Evolutionary conservation across 257 asterid genomes (phyloP).

Genomic region (Solanum peruvianum): DNA sequence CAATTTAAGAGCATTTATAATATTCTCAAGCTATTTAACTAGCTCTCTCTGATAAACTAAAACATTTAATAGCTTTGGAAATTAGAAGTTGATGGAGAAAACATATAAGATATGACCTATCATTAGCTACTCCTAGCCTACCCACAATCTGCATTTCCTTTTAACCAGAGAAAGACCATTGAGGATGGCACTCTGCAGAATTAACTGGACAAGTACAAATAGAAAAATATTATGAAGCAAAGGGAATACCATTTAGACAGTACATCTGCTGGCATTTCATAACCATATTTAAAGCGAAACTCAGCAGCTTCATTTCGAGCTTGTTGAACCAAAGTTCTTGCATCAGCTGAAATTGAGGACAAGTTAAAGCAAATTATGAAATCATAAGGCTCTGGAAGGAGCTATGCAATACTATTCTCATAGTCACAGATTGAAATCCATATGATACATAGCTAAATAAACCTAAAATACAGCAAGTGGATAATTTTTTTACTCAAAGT

Average conservation of each 20-base stretch:
- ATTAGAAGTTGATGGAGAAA: neutral
- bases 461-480: neutral
- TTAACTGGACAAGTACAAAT: neutral
- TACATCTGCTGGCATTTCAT: conserved; percentile 90
- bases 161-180: neutral
- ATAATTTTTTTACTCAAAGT: neutral
- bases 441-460: neutral
- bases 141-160: neutral
- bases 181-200: neutral
- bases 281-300: conserved; percentile 79
- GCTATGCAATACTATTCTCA: neutral
- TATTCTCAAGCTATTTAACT: neutral
- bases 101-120: neutral
- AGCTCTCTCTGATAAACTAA: neutral
- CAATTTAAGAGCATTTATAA: neutral
- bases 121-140: neutral
- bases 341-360: conserved; percentile 56
- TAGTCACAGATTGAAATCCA: neutral
- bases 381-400: neutral
- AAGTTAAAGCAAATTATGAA: neutral
- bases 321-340: conserved; percentile 94
- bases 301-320: conserved; percentile 98
- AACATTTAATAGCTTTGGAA: neutral
- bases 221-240: neutral
- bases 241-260: conserved; percentile 73